Percentiles rank a stretch among this genome's conserved stretches.
Evolutionary conservation across 2,329 filamentous ascomycete genomes (phyloP).

Genomic region (Paradendryphiella salina): DNA sequence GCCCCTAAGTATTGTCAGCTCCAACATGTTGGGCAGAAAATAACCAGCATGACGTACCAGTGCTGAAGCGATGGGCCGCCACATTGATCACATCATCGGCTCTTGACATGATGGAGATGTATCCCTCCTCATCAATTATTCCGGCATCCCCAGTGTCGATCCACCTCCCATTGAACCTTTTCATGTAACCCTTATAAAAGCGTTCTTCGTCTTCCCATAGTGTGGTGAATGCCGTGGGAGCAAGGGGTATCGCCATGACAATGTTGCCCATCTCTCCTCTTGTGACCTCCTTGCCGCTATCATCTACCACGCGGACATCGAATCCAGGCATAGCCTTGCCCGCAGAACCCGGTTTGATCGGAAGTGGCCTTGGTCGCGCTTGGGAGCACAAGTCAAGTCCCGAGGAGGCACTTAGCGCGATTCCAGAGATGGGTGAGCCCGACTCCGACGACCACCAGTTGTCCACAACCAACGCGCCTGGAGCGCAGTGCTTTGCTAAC

Average conservation of each 20-base stretch:
- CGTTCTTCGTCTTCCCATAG: slow-evolving; percentile 84
- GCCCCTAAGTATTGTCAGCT: slow-evolving; percentile 58
- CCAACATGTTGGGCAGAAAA: not conserved
- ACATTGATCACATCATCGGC: slow-evolving; percentile 93
- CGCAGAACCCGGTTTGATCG: slow-evolving; percentile 80
- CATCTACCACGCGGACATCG: slow-evolving; percentile 81
- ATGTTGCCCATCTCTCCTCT: slow-evolving; percentile 86
- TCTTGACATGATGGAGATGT: slow-evolving; percentile 65
- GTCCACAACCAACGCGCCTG: slow-evolving; percentile 66
- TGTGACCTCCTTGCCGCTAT: slow-evolving; percentile 72
- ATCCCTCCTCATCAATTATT: slow-evolving; percentile 75
- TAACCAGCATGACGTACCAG: slow-evolving; percentile 58
- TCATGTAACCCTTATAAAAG: slow-evolving; percentile 83
- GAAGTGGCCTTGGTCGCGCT: slow-evolving; percentile 53
- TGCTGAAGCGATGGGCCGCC: slow-evolving; percentile 88
- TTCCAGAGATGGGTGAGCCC: slow-evolving; percentile 68
- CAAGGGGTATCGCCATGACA: slow-evolving; percentile 78
- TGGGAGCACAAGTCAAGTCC: slow-evolving; percentile 58
- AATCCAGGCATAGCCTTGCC: slow-evolving; percentile 92
- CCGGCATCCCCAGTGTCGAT: slow-evolving; percentile 91
- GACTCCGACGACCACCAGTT: slow-evolving; percentile 77
- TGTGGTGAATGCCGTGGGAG: slow-evolving; percentile 82
- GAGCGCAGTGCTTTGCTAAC: slow-evolving; percentile 66
- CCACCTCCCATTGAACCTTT: slow-evolving; percentile 79
- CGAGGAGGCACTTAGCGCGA: slow-evolving; percentile 65